Base-by-base conservation (phyloP, 495 filamentous ascomycete species). In the Evansstolkia leycettana region DNA sequence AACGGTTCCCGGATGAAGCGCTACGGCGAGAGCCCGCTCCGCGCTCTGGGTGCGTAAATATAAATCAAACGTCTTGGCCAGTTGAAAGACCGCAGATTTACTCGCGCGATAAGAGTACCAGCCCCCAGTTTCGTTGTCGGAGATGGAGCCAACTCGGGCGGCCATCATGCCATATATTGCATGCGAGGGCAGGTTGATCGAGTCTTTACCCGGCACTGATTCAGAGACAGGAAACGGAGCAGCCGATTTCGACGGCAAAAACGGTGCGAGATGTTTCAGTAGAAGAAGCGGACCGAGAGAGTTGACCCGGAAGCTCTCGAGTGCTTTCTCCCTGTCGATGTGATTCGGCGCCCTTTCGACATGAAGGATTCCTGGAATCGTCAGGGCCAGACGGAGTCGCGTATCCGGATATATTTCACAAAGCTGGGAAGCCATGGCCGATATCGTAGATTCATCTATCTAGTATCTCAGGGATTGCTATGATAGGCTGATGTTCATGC, bases 1-100 rank as follows among this genome's bases (percentile, higher is more conserved):
- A 26, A 92, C 84, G 7, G 82, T 90, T 1, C 86, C 84, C 3
- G 84, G 85, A 60, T 92, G 84, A 52, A 89, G 61, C n/a, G 65
- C 69, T 3, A 93, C 58, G 0, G 69, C 70, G 40, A 87, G 59
- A 1, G 76, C 79, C 28, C 70, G 74, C 3, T 68, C 67, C 1
- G 65, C 73, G 28, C 68, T 65, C 10, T 59, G 58, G 12, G 57
- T 52, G 33, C 49, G 51, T 25, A 90, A 51, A 46, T 80, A 68
- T n/a, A 78, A 53, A 54, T 90, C 85, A 43, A 89, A 75, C 0
- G 71, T 78, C 53, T 78, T 84, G 2, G 73, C 72, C 14, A 84
- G 26, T 37, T 73, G 72, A 38, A 79, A 87, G 2, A 89, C 70
- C 0, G 66, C 78, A 7, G 82, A 72, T 50, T 90, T 92, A 18